Percentiles rank a stretch among this genome's conserved stretches.
Conservation (phyloP, 805 yeast genomes). For the Candida insectorum region DNA sequence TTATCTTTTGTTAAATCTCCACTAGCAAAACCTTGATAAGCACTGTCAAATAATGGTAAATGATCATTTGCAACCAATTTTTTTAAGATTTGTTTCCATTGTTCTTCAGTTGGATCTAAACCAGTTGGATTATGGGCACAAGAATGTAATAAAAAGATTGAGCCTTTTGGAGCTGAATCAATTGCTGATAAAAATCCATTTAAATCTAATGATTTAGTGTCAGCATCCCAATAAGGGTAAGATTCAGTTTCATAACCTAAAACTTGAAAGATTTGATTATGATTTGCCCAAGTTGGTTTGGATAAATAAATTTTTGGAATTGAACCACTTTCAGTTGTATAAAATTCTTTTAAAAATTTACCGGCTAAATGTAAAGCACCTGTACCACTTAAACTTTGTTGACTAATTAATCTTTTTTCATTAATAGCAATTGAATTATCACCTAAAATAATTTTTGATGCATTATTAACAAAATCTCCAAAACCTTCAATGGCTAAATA, state of each 20-base stretch:
- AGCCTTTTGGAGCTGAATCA: constrained; percentile 66
- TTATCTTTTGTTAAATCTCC: constrained; percentile 85
- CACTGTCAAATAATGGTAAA: constrained; percentile 85
- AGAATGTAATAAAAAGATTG: constrained; percentile 81
- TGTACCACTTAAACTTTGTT: constrained; percentile 82
- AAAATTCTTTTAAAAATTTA: constrained; percentile 55
- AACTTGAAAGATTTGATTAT: constrained; percentile 72
- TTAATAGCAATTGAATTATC: constrained; percentile 48
- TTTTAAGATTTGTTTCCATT: constrained; percentile 72
- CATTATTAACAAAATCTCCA: constrained; percentile 61
- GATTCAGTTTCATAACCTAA: constrained; percentile 63
- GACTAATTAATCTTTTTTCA: constrained; percentile 53
- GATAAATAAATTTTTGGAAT: constrained; percentile 62
- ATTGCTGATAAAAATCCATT: constrained; percentile 65
- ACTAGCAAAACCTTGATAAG: constrained; percentile 96
- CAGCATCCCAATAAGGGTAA: constrained; percentile 86
- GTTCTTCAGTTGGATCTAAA: constrained; percentile 79
- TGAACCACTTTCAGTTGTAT: constrained; percentile 18
- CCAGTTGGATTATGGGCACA: constrained; percentile 99
- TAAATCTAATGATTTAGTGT: constrained; percentile 67
- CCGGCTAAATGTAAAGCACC: constrained; percentile 92
- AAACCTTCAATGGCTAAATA: constrained; percentile 82
- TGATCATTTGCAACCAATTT: constrained; percentile 61
- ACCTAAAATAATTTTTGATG: constrained; percentile 74
- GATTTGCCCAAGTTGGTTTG: constrained; percentile 98